phyloP scores from a whole-genome alignment of 2,329 filamentous ascomycete genomes.

The Pseudogymnoascus sp. region DNA sequence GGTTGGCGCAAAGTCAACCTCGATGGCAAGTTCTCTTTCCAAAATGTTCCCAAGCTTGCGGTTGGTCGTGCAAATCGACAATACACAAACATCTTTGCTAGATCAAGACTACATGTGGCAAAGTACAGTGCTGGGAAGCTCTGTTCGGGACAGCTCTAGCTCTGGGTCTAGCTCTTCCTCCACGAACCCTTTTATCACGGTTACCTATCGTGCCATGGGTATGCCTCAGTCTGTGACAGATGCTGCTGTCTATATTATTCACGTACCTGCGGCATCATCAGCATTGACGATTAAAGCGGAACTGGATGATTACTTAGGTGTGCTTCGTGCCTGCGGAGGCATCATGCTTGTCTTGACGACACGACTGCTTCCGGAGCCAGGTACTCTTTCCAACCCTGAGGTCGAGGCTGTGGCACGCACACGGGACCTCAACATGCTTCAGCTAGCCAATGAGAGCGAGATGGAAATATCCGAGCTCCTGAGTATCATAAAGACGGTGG shows the following conservation, averaged over 20 bases:
- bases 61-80: slow-evolving; percentile 24
- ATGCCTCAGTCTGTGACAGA: slow-evolving; percentile 25
- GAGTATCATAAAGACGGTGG: slow-evolving; percentile 23
- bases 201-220: slow-evolving; percentile 20
- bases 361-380: slow-evolving; percentile 22
- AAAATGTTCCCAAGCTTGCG: slow-evolving; percentile 22
- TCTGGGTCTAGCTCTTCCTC: slow-evolving; percentile 5
- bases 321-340: slow-evolving; percentile 24
- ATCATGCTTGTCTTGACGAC: slow-evolving; percentile 27
- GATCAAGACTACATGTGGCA: neutral
- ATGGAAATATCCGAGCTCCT: slow-evolving; percentile 27
- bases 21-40: slow-evolving; percentile 16
- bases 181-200: slow-evolving; percentile 14
- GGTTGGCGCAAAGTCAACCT: slow-evolving; percentile 15
- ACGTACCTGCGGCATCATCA: slow-evolving; percentile 19
- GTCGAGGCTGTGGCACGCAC: slow-evolving; percentile 23
- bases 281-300: slow-evolving; percentile 20
- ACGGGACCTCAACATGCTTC: slow-evolving; percentile 27
- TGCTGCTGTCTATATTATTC: slow-evolving; percentile 32
- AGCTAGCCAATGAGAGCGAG: slow-evolving; percentile 26
- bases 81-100: neutral
- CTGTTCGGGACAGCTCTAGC: neutral
- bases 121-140: neutral
- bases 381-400: slow-evolving; percentile 15
- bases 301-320: slow-evolving; percentile 27